These are phyloP conservation scores for Boletellus emodensis DNA, from an alignment of 768 basidiomycete species.

Conservation along the genomic window DNA sequence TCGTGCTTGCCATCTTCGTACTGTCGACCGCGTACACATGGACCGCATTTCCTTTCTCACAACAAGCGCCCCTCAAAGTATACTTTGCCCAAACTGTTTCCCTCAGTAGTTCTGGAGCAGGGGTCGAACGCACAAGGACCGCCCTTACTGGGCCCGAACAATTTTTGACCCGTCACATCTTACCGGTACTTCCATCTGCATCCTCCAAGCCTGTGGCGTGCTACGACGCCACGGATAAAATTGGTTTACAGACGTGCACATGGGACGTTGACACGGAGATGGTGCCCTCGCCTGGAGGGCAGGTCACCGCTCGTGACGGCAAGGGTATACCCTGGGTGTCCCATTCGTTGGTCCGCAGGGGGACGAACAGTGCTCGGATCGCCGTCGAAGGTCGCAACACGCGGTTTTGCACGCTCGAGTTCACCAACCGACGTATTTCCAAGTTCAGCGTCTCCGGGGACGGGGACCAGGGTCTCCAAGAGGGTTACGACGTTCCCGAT, in stretches of 20 bases:
- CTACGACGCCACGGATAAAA: constrained; percentile 17
- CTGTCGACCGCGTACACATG: constrained; percentile 42
- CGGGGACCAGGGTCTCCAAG: constrained; percentile 36
- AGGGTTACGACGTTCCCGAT: constrained; percentile 36
- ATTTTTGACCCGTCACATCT: constrained; percentile 41
- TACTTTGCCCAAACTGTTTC: constrained; percentile 65
- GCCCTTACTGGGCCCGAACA: constrained; percentile 41
- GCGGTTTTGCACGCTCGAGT: constrained; percentile 57
- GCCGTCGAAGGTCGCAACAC: constrained; percentile 55
- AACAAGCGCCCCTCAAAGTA: constrained; percentile 58
- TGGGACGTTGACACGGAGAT: constrained; percentile 41
- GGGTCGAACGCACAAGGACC: constrained; percentile 36
- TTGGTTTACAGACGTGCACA: constrained; percentile 43
- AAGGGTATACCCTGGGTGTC: constrained; percentile 39
- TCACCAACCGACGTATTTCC: constrained; percentile 45
- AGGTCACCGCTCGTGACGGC: neutral
- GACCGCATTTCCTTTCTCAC: constrained; percentile 59
- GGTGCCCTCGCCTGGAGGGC: constrained; percentile 38
- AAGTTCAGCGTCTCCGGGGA: constrained; percentile 39
- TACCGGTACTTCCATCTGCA: constrained; percentile 52
- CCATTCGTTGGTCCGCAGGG: constrained; percentile 38
- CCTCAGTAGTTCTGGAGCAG: constrained; percentile 31
- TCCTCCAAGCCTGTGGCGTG: constrained; percentile 35
- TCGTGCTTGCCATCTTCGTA: constrained; percentile 40
- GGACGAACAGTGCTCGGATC: constrained; percentile 45